Percentiles rank a stretch among this genome's conserved stretches.
These are phyloP conservation scores for Reutealis trisperma DNA, from an alignment of 345 rosid species.

Conservation along the genomic window DNA sequence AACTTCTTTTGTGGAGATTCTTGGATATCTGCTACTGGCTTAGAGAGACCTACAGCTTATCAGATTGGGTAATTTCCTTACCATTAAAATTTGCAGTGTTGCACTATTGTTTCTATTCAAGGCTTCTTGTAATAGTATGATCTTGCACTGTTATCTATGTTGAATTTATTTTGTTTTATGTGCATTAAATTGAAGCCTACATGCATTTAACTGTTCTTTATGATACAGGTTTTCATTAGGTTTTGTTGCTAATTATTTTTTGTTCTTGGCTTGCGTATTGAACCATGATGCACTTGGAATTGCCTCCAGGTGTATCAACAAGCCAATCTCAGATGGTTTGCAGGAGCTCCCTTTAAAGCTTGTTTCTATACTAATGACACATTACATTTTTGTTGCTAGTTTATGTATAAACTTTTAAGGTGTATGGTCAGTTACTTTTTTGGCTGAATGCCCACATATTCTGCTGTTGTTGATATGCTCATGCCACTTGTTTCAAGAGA, in stretches of 20 bases:
- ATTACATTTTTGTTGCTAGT: no score
- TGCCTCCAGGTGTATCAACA: background rate
- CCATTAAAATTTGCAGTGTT: background rate
- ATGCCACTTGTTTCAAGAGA: no score
- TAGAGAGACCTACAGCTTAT: conserved; percentile 79
- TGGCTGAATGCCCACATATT: no score
- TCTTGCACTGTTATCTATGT: no score
- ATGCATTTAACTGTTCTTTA: no score
- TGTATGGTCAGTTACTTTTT: background rate
- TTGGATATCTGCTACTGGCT: conserved; percentile 76
- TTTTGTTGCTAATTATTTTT: no score
- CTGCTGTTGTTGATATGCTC: no score
- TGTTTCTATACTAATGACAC: background rate
- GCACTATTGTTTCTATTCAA: background rate
- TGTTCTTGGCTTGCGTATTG: background rate
- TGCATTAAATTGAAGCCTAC: background rate
- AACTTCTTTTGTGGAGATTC: conserved; percentile 80
- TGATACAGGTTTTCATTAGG: no score
- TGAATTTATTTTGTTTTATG: background rate
- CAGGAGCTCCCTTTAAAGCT: background rate
- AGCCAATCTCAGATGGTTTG: background rate
- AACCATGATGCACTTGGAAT: background rate
- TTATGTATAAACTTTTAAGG: background rate
- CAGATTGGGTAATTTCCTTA: conserved; percentile 64
- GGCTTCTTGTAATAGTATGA: background rate